Conservation (phyloP, 202 grass and related monocot genomes). For the Carex sylvatica region DNA sequence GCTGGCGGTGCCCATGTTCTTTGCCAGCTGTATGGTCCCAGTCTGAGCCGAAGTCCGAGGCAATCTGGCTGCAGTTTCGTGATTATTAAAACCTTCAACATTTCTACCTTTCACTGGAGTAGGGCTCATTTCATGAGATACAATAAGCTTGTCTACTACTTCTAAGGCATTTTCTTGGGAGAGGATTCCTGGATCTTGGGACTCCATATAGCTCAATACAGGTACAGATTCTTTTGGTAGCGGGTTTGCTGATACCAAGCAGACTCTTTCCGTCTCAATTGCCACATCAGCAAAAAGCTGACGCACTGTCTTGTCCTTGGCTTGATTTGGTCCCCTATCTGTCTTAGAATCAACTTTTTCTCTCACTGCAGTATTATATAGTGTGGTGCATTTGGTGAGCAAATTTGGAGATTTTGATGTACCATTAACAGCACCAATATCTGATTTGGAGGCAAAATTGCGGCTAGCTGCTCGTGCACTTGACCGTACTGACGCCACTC, state of each 20-base stretch:
- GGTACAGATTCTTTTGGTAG: not conserved
- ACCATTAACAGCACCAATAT: slow-evolving; percentile 2
- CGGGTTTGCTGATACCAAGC: not conserved
- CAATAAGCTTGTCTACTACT: slow-evolving; percentile 77
- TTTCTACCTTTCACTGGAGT: slow-evolving; percentile 42
- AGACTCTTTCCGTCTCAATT: slow-evolving; percentile 33
- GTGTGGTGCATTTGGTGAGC: slow-evolving; percentile 26
- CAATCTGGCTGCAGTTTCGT: slow-evolving; percentile 41
- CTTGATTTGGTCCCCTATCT: slow-evolving; percentile 46
- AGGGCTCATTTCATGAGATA: slow-evolving; percentile 45
- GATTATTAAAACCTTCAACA: slow-evolving; percentile 28
- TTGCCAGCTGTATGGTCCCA: slow-evolving; percentile 50
- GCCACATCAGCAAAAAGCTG: slow-evolving; percentile 68
- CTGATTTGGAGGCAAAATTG: slow-evolving; percentile 21
- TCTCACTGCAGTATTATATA: slow-evolving; percentile 24
- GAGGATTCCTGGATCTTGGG: slow-evolving; percentile 75
- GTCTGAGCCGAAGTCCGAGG: slow-evolving; percentile 41
- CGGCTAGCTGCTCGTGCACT: slow-evolving; percentile 42
- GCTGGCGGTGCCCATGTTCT: slow-evolving; percentile 45
- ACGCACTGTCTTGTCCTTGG: slow-evolving; percentile 51
- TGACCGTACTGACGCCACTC: slow-evolving; percentile 32
- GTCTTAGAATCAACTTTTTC: slow-evolving; percentile 36
- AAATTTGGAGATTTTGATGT: slow-evolving; percentile 30
- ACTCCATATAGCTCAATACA: slow-evolving; percentile 65
- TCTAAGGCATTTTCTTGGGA: slow-evolving; percentile 88